phyloP scores from a whole-genome alignment of 805 yeast genomes.

The Saccharomycodes ludwigii region DNA sequence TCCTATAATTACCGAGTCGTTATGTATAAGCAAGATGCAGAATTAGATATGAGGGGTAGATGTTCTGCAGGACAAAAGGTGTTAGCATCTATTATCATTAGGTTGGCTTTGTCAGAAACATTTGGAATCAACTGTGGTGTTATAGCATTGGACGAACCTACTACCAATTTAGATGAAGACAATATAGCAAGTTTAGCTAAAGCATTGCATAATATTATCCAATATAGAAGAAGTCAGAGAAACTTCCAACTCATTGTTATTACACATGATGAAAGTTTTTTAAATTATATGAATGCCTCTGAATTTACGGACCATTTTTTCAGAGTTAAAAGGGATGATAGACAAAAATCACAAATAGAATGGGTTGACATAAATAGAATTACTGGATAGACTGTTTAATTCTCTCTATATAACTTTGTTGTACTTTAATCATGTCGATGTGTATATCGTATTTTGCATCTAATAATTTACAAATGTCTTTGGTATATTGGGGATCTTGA shows the following conservation, averaged over 20 bases:
- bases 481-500: neutral
- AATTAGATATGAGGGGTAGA: conserved; percentile 94
- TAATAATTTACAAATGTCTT: conserved; percentile 7
- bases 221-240: conserved; percentile 58
- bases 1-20: conserved; percentile 89
- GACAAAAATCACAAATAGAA: conserved; percentile 69
- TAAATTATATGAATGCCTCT: conserved; percentile 74
- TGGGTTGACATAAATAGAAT: conserved; percentile 34
- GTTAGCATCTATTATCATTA: conserved; percentile 77
- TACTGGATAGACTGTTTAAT: conserved; percentile 14
- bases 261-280: conserved; percentile 90
- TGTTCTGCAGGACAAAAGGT: conserved; percentile 98
- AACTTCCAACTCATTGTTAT: conserved; percentile 92
- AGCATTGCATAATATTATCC: conserved; percentile 65
- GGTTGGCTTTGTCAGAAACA: conserved; percentile 89
- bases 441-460: conserved; percentile 15
- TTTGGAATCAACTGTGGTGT: conserved; percentile 93
- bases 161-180: conserved; percentile 85
- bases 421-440: conserved; percentile 26
- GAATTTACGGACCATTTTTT: conserved; percentile 81
- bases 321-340: conserved; percentile 65
- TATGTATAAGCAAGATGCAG: conserved; percentile 85
- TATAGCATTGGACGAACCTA: conserved; percentile 94
- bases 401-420: conserved; percentile 18
- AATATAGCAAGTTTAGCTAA: conserved; percentile 81